phyloP scores from a whole-genome alignment of 805 yeast genomes.

The Brettanomyces naardenensis region DNA sequence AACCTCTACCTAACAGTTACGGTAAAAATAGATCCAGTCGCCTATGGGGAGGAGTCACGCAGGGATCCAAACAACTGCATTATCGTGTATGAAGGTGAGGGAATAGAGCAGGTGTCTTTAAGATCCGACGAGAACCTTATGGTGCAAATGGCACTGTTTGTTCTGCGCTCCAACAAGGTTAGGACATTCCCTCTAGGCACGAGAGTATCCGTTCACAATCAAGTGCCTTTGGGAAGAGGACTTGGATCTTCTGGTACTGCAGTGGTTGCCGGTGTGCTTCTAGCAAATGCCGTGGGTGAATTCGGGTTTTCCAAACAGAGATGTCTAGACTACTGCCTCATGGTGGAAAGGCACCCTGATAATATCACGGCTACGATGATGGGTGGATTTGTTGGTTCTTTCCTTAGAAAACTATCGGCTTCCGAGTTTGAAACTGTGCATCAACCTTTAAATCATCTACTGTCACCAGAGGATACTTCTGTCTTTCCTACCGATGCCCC shows the following conservation, averaged over 20 bases:
- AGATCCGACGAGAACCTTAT: conserved; percentile 74
- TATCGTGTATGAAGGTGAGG: conserved; percentile 65
- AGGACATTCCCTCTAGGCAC: conserved; percentile 80
- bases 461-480: conserved; percentile 21
- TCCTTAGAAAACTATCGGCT: conserved; percentile 69
- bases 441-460: conserved; percentile 77
- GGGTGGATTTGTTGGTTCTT: conserved; percentile 98
- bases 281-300: conserved; percentile 79
- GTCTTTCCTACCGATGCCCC: conserved; percentile 63
- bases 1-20: conserved; percentile 62
- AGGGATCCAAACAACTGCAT: conserved; percentile 61
- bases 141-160: conserved; percentile 89
- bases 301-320: conserved; percentile 68
- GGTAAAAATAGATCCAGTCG: conserved; percentile 51
- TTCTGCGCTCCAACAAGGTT: conserved; percentile 75
- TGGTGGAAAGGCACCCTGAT: conserved; percentile 98
- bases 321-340: conserved; percentile 86
- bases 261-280: conserved; percentile 90
- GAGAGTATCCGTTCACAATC: conserved; percentile 70
- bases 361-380: conserved; percentile 98
- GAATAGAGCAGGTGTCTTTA: conserved; percentile 74
- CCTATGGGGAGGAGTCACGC: conserved; percentile 35
- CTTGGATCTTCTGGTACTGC: conserved; percentile 98
- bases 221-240: conserved; percentile 95
- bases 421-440: conserved; percentile 68